Conservation (phyloP, 306 rosid genomes). For the Citrullus amarus region DNA sequence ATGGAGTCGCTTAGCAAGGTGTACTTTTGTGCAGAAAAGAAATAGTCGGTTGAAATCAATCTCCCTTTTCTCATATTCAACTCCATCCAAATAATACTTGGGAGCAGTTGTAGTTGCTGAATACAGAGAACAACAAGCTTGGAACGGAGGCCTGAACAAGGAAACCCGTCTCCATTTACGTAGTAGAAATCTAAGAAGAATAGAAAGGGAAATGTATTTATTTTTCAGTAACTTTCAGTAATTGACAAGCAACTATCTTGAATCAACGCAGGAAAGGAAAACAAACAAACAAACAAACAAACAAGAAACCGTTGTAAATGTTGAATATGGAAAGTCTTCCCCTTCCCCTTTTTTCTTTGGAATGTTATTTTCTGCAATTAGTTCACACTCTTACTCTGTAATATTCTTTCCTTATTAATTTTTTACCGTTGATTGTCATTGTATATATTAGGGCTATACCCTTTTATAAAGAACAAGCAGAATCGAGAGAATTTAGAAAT, state of each 20-base stretch:
- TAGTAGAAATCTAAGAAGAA: conserved; percentile 22
- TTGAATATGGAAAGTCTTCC: no score
- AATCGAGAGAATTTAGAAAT: no score
- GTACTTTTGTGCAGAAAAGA: conserved; percentile 23
- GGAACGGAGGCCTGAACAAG: conserved; percentile 11
- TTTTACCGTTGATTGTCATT: no score
- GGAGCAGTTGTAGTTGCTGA: conserved; percentile 4
- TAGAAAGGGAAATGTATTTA: neutral
- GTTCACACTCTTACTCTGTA: no score
- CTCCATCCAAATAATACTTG: conserved; percentile 11
- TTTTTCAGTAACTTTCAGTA: neutral
- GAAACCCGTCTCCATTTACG: conserved; percentile 21
- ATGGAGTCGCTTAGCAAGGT: conserved; percentile 31
- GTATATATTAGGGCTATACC: no score
- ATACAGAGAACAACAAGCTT: conserved; percentile 16
- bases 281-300: neutral
- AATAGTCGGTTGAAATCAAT: conserved; percentile 20
- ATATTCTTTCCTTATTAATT: no score
- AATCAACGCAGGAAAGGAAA: neutral
- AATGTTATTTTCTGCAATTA: no score
- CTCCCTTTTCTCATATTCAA: conserved; percentile 14
- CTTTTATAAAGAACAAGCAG: no score
- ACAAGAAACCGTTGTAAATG: neutral
- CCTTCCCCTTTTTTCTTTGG: no score
- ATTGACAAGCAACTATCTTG: neutral